These are phyloP conservation scores for Pyrenophora graminea DNA, from an alignment of 2,329 filamentous ascomycete species.

Conservation along the genomic window DNA sequence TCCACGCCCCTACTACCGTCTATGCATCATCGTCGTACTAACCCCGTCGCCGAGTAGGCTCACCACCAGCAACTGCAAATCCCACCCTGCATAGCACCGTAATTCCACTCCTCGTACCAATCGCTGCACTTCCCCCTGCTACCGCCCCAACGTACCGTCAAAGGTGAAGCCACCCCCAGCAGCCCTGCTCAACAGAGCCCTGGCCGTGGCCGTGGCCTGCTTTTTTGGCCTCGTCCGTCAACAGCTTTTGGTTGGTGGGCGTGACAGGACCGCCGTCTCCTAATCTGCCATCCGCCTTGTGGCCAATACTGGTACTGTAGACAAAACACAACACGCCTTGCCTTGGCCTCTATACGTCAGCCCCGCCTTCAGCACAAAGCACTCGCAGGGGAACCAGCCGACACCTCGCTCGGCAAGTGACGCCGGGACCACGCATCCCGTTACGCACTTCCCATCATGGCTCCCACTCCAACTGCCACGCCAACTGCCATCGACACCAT, in stretches of 20 bases:
- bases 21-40: slow-evolving; percentile 15
- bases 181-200: background rate
- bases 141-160: background rate
- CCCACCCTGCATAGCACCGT: background rate
- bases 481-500: slow-evolving; percentile 16
- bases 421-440: slow-evolving; percentile 9
- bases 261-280: background rate
- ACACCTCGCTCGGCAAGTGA: slow-evolving; percentile 10
- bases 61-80: background rate
- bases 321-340: background rate
- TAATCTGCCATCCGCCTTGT: slow-evolving; percentile 2
- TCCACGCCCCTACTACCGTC: slow-evolving; percentile 12
- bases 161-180: background rate
- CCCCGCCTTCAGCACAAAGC: slow-evolving; percentile 12
- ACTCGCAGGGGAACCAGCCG: slow-evolving; percentile 8
- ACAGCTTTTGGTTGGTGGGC: too few relatives aligned
- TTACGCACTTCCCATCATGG: slow-evolving; percentile 22
- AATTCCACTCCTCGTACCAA: background rate
- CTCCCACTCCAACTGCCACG: background rate
- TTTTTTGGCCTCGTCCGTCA: too few relatives aligned
- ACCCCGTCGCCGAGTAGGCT: background rate
- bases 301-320: background rate
- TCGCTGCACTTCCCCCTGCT: background rate
- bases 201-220: too few relatives aligned
- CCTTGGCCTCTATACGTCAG: slow-evolving; percentile 8